Evolutionary conservation across 1,139 yeast species (phyloP).

Genomic region (Spathaspora sp.): DNA sequence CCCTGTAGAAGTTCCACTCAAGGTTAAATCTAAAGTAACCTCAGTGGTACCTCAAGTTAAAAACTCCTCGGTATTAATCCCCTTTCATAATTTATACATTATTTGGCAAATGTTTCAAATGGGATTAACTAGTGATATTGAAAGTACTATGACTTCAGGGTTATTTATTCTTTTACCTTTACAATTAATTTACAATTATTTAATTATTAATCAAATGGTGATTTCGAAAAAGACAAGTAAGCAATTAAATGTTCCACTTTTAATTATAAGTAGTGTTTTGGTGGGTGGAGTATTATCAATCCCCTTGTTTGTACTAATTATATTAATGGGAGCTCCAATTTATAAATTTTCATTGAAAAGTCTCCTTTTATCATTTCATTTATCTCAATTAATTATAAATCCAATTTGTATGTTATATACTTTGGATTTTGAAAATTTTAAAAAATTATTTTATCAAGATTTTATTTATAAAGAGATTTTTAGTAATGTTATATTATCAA

Average conservation of each 20-base stretch:
- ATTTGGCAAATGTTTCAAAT: constrained; percentile 36
- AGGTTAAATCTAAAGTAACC: neutral
- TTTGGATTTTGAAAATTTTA: constrained; percentile 44
- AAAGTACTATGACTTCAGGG: constrained; percentile 28
- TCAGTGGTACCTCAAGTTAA: constrained; percentile 19
- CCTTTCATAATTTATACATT: constrained; percentile 48
- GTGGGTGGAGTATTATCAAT: constrained; percentile 47
- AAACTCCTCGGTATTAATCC: constrained; percentile 34
- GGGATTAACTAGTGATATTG: constrained; percentile 35
- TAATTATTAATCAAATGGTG: constrained; percentile 21
- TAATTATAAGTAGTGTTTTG: constrained; percentile 37
- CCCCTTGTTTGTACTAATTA: constrained; percentile 51
- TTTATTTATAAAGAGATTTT: constrained; percentile 24
- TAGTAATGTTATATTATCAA: constrained; percentile 37
- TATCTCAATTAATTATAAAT: constrained; percentile 58
- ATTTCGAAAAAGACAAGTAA: constrained; percentile 19
- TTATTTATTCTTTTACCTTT: constrained; percentile 23
- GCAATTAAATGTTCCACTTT: constrained; percentile 30
- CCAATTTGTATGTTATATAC: constrained; percentile 66
- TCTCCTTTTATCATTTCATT: constrained; percentile 60
- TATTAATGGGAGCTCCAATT: constrained; percentile 88
- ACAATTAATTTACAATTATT: constrained; percentile 30
- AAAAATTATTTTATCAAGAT: constrained; percentile 22
- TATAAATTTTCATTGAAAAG: constrained; percentile 58
- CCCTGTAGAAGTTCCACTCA: neutral